Conservation (phyloP, 2,329 filamentous ascomycete genomes). For the Penicillium sp. region DNA sequence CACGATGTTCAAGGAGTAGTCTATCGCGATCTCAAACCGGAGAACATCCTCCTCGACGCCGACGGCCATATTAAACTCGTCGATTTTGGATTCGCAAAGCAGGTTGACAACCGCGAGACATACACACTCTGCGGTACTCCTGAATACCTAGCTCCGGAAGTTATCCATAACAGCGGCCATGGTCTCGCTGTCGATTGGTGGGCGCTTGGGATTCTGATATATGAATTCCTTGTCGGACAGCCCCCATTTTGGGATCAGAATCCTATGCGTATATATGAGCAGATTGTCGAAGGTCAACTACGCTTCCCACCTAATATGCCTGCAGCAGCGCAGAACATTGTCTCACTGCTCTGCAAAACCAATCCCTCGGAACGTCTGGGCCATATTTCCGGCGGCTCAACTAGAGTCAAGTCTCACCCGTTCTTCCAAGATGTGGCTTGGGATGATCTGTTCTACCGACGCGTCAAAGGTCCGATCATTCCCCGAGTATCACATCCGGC, state of each 20-base stretch:
- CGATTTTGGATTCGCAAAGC: slow-evolving; percentile 72
- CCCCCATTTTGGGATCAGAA: slow-evolving; percentile 74
- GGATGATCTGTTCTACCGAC: slow-evolving; percentile 66
- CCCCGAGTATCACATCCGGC: slow-evolving; percentile 65
- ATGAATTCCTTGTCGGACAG: slow-evolving; percentile 71
- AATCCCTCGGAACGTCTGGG: slow-evolving; percentile 68
- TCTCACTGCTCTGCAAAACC: slow-evolving; percentile 67
- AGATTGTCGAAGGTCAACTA: slow-evolving; percentile 68
- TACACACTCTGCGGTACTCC: slow-evolving; percentile 72
- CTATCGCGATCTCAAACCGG: slow-evolving; percentile 70
- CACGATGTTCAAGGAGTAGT: slow-evolving; percentile 69
- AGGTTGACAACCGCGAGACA: slow-evolving; percentile 63
- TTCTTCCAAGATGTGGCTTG: slow-evolving; percentile 68
- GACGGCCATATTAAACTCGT: slow-evolving; percentile 70
- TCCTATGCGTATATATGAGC: slow-evolving; percentile 72
- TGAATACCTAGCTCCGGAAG: slow-evolving; percentile 71
- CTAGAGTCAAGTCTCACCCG: slow-evolving; percentile 64
- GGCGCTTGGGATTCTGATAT: slow-evolving; percentile 70
- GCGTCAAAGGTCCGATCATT: slow-evolving; percentile 66
- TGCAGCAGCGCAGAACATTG: slow-evolving; percentile 64
- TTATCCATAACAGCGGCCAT: slow-evolving; percentile 69
- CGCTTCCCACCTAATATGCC: slow-evolving; percentile 67
- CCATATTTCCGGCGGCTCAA: slow-evolving; percentile 66
- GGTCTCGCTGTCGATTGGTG: slow-evolving; percentile 72
- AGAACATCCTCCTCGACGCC: slow-evolving; percentile 70